Evolutionary conservation across 164 flowering plant species (phyloP).

Genomic region (Annona squamosa): DNA sequence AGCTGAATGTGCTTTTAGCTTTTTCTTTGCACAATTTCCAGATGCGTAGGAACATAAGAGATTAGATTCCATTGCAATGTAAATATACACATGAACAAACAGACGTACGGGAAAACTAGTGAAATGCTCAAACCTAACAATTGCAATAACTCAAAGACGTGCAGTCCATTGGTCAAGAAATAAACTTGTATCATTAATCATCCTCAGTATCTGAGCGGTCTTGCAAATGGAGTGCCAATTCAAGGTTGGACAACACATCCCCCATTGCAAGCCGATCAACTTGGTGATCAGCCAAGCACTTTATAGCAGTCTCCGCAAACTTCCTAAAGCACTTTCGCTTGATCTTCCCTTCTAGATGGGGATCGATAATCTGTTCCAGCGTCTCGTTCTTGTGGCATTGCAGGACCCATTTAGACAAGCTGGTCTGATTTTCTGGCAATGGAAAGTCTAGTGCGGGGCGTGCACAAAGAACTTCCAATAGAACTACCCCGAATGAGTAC

Average conservation of each 20-base stretch:
- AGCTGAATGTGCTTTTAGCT: no score
- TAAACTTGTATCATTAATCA: no score
- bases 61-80: no score
- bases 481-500: conserved; percentile 47
- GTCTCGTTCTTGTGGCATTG: conserved; percentile 28
- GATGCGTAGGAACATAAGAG: no score
- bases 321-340: conserved; percentile 31
- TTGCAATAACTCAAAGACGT: no score
- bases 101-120: no score
- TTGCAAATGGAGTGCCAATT: conserved; percentile 42
- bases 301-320: conserved; percentile 36
- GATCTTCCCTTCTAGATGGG: conserved; percentile 31
- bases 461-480: conserved; percentile 42
- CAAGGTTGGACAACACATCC: conserved; percentile 41
- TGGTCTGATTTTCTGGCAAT: conserved; percentile 27
- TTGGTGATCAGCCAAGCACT: conserved; percentile 32
- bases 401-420: conserved; percentile 42
- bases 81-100: no score
- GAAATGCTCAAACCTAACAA: no score
- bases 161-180: no score
- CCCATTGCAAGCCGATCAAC: conserved; percentile 40
- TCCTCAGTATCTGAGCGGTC: conserved; percentile 32
- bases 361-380: conserved; percentile 37
- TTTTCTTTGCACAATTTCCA: no score
- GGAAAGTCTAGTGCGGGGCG: conserved; percentile 25